Evolutionary conservation across 495 filamentous ascomycete species (phyloP), one percentile per base, ranked within the genome.

Genomic region (Aspergillus homomorphus): DNA sequence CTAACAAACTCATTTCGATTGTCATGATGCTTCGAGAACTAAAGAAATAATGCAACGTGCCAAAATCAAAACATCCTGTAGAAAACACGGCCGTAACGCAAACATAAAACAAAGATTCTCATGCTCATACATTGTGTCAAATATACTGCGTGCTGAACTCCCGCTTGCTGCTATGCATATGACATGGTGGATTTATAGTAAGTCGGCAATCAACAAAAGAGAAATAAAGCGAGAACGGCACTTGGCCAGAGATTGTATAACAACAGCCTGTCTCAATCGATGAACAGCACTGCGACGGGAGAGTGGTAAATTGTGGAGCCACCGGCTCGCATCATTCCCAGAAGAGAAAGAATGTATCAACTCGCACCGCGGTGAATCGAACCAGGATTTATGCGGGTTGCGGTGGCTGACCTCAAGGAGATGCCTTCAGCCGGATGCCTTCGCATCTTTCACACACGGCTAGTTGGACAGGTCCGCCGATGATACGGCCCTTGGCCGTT

Each of bases 381-480:
- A 38, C 33, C 33, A 38, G 33, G 33, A 38, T 38, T 38, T 12
- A 4, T 10, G 10, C 26, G 26, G 26, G 26, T 28, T 28, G 4
- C 4, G 26, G 26, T 28, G 9, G 12, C 7, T 21, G 4, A 45
- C 4, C 16, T 45, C 57, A 65, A n/a, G 59, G 61, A 45, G 52
- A 76, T 21, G 82, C 82, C 65, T 88, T 88, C 56, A 89, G 69
- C 62, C 86, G 78, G 51, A 80, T 77, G 63, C 82, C 83, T 66
- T 89, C 86, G 56, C 86, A 89, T 59, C 69, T 68, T 50, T 87
- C 83, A 70, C 86, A 89, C 19, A 87, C 77, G 22, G 86, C 73
- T n/a, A 76, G 59, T 44, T 79, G 76, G 12, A 78, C 76, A 0
- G 76, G 74, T 0, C 76, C 76, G 30, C 75, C 76, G 46, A 79